A percentile compares a stretch with the other conserved stretches of the same genome.
phyloP scores from a whole-genome alignment of 768 basidiomycete species.

The Dacryopinax spathularia region DNA sequence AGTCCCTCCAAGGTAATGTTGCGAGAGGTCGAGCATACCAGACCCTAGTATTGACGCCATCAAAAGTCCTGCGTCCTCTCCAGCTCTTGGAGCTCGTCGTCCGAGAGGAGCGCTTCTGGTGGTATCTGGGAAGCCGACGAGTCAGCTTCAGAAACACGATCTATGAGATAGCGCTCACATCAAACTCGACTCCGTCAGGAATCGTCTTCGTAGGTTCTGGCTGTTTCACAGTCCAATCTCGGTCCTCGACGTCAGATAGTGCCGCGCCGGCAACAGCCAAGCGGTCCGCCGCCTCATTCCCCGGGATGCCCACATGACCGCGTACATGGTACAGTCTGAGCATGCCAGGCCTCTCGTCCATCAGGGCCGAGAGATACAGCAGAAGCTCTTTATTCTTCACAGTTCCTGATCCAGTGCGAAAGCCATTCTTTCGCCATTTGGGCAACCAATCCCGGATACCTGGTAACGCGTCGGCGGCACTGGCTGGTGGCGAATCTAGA shows the following conservation, averaged over 20 bases:
- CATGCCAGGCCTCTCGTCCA: conserved; percentile 36
- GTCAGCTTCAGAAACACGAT: neutral
- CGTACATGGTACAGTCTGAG: conserved; percentile 58
- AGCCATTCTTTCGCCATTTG: conserved; percentile 41
- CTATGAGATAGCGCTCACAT: neutral
- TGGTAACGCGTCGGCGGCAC: conserved; percentile 20
- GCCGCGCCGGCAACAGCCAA: conserved; percentile 49
- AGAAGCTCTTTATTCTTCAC: conserved; percentile 2
- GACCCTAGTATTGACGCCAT: neutral
- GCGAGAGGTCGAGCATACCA: neutral
- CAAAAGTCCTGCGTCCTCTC: neutral
- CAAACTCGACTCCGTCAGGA: neutral
- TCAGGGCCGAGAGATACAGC: conserved; percentile 48
- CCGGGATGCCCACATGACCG: conserved; percentile 60
- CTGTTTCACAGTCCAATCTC: conserved; percentile 39
- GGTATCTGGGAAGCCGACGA: neutral
- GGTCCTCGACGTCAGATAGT: conserved; percentile 31
- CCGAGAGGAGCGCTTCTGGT: neutral
- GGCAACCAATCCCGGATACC: conserved; percentile 56
- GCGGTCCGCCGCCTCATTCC: conserved; percentile 78
- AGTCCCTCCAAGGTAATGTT: neutral
- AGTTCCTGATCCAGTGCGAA: conserved; percentile 7
- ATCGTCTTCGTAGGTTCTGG: neutral
- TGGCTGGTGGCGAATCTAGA: neutral
- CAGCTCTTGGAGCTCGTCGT: neutral